Base-by-base conservation (phyloP, 2,329 filamentous ascomycete species). In the Zasmidium citrigriseum region DNA sequence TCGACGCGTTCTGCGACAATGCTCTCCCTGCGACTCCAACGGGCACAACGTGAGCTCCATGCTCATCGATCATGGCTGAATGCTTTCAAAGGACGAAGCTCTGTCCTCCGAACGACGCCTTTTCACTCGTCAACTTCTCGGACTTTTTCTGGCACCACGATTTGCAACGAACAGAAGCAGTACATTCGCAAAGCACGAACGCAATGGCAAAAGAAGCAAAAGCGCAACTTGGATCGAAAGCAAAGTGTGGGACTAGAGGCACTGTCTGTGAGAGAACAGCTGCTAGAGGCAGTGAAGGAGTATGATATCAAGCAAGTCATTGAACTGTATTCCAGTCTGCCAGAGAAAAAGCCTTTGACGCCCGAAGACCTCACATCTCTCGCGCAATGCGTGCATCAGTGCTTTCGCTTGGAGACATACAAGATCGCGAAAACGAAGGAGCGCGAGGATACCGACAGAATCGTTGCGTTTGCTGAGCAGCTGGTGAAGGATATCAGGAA, bases 401-500 rank as follows among this genome's bases (percentile, higher is more conserved):
- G 52, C 9, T 49, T 60, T 10, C 47, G 57, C 18, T 9, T 53
- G 10, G 55, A 56, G 46, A 48, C 48, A n/a, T 52, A 55, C 47
- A 64, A 54, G 25, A 49, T 34, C 7, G 9, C n/a, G 11, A 34
- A 61, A 11, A 23, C 41, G 20, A 38, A 58, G 20, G 29, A 20
- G 4, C 54, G 56, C 38, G 60, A 63, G 21, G 58, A 57, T 24
- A 59, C 45, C 18, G 65, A 65, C 18, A 53, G 62, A 44, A 52
- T 70, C 3, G 51, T 63, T 9, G 57, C 34, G 1, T 76, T 78
- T 53, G 65, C 76, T 16, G 67, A 72, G 25, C 70, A 67, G 7
- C n/a, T 82, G 12, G 71, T 76, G n/a, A 49, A 69, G 7, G 76
- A 81, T 61, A 66, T 81, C 10, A 66, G 70, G 25, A 66, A 63